These are phyloP conservation scores for Podospora sp. DNA, from an alignment of 495 filamentous ascomycete genomes.

Conservation along the genomic window DNA sequence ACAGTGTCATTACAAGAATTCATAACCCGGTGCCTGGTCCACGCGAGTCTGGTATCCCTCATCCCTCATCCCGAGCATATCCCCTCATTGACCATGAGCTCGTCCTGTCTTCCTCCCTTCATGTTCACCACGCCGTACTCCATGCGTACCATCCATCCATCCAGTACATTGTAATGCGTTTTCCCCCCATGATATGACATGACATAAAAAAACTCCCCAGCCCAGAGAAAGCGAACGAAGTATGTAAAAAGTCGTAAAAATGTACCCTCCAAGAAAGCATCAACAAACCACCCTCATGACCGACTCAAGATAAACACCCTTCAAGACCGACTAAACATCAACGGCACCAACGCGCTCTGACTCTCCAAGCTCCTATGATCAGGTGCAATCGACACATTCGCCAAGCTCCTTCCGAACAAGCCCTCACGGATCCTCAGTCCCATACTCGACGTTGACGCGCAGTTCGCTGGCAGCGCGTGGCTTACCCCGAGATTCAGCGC, in stretches of 20 bases:
- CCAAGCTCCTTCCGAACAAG: conserved; percentile 44
- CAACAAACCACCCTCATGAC: not conserved
- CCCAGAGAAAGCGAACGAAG: not conserved
- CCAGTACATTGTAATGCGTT: not conserved
- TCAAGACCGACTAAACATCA: conserved; percentile 52
- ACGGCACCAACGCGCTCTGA: conserved; percentile 49
- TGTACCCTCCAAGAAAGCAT: not conserved
- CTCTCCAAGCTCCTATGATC: conserved; percentile 45
- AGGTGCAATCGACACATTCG: conserved; percentile 25
- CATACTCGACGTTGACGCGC: conserved; percentile 23
- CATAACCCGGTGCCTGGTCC: conserved; percentile 6
- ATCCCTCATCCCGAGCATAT: not conserved
- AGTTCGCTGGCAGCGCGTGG: not conserved
- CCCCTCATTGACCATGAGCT: not conserved
- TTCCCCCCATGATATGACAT: not conserved
- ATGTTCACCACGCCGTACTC: not conserved
- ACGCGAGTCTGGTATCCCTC: conserved; percentile 1
- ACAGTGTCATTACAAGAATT: conserved; percentile 20
- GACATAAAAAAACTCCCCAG: not conserved
- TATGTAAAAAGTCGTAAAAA: not conserved
- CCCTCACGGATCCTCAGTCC: conserved; percentile 44
- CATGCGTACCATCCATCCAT: not conserved
- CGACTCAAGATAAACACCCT: conserved; percentile 9
- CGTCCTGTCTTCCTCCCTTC: not conserved
- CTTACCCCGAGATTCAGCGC: conserved; percentile 23